Conservation (phyloP, 176 grass and related monocot genomes). For the Bolboschoenus planiculmis region DNA sequence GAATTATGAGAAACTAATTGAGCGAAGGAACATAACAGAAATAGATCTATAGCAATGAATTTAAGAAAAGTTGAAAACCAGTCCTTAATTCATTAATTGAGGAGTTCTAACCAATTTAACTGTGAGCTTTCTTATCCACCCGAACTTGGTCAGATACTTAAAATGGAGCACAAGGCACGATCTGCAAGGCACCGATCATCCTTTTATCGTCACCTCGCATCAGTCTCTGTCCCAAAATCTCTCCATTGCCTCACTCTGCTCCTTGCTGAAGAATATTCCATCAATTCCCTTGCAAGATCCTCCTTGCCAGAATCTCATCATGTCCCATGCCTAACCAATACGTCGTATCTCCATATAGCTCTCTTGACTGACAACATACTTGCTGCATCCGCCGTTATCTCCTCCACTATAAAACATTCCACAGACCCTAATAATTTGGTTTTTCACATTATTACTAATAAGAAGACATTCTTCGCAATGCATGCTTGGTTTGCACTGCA, state of each 20-base stretch:
- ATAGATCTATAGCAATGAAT: neutral
- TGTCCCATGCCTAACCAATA: conserved; percentile 48
- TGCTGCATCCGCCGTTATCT: conserved; percentile 57
- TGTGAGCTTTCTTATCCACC: neutral
- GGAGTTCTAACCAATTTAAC: neutral
- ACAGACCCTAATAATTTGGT: conserved; percentile 45
- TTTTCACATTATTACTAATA: conserved; percentile 92
- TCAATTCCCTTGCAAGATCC: conserved; percentile 69
- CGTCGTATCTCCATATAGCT: conserved; percentile 53
- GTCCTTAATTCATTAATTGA: neutral
- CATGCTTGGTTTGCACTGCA: conserved; percentile 93
- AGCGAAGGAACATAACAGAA: neutral
- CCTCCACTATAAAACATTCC: conserved; percentile 48
- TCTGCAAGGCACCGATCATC: conserved; percentile 46
- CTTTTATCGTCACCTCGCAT: conserved; percentile 59
- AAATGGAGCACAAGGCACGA: conserved; percentile 78
- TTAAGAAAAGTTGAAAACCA: neutral
- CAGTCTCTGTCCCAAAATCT: conserved; percentile 71
- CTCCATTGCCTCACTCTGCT: conserved; percentile 68
- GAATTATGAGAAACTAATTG: neutral
- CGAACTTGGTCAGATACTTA: conserved; percentile 44
- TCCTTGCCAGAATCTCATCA: conserved; percentile 70
- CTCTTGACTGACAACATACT: conserved; percentile 83
- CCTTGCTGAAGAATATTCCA: conserved; percentile 68
- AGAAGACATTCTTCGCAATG: conserved; percentile 79